Percentiles rank a stretch among this genome's conserved stretches.
Evolutionary conservation across 2,329 filamentous ascomycete genomes (phyloP).

Genomic region (Claviceps sp.): DNA sequence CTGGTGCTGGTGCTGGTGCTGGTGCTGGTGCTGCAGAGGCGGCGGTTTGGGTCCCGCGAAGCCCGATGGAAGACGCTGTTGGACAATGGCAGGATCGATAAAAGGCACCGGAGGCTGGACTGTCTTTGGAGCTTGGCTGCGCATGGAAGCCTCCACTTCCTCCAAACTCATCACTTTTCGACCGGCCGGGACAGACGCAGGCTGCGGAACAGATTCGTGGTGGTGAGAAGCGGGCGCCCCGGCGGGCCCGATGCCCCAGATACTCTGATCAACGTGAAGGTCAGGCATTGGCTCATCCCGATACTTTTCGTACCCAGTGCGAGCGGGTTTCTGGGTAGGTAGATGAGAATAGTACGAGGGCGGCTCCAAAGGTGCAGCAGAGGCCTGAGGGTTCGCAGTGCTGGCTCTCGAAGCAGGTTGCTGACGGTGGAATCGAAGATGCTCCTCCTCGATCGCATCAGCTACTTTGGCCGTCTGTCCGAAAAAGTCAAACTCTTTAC

Average conservation of each 20-base stretch:
- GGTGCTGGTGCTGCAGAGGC: slow-evolving; percentile 15
- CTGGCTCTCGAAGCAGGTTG: slow-evolving; percentile 38
- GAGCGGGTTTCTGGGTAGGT: slow-evolving; percentile 42
- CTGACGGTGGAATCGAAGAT: slow-evolving; percentile 68
- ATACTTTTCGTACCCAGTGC: slow-evolving; percentile 87
- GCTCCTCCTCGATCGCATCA: slow-evolving; percentile 79
- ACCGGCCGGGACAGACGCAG: slow-evolving; percentile 19
- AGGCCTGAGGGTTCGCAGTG: slow-evolving; percentile 17
- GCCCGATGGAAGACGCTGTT: slow-evolving; percentile 13
- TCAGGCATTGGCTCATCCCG: slow-evolving; percentile 76
- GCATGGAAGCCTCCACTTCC: slow-evolving; percentile 91
- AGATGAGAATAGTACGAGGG: slow-evolving; percentile 25
- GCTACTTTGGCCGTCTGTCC: slow-evolving; percentile 81
- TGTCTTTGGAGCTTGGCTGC: slow-evolving; percentile 48
- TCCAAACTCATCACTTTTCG: slow-evolving; percentile 91
- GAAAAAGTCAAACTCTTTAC: slow-evolving; percentile 96
- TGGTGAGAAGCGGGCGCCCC: slow-evolving; percentile 25
- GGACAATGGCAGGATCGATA: slow-evolving; percentile 17
- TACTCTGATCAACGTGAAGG: slow-evolving; percentile 79
- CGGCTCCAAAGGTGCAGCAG: slow-evolving; percentile 16
- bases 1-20: slow-evolving; percentile 21
- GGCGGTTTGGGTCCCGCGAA: slow-evolving; percentile 11
- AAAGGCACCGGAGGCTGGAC: slow-evolving; percentile 20
- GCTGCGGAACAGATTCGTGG: slow-evolving; percentile 12
- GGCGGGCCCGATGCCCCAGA: slow-evolving; percentile 67